Conservation (phyloP, 179 eudicot genomes). For the Camellia oleifera region DNA sequence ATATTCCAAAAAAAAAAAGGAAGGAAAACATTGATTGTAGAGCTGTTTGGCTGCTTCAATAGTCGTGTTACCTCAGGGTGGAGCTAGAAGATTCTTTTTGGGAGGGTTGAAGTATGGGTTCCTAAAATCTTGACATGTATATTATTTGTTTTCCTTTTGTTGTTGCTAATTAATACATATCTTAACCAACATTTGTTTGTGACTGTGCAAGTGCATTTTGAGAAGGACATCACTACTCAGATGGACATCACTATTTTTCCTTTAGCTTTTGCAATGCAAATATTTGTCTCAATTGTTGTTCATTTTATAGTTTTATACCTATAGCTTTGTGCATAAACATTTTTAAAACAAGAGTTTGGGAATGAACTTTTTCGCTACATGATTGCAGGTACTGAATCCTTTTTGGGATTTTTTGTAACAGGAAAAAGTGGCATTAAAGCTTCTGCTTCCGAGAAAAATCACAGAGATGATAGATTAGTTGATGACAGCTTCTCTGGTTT, state of each 20-base stretch:
- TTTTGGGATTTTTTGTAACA: slow-evolving; percentile 8
- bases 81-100: background rate
- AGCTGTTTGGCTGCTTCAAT: background rate
- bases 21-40: background rate
- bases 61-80: too few relatives aligned
- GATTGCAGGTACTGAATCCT: slow-evolving; percentile 27
- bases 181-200: too few relatives aligned
- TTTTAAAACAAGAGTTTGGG: background rate
- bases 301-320: background rate
- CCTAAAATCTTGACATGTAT: background rate
- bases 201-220: too few relatives aligned
- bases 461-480: slow-evolving; percentile 13
- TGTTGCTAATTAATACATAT: background rate
- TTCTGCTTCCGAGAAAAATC: slow-evolving; percentile 13
- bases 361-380: slow-evolving; percentile 11
- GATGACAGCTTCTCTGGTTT: slow-evolving; percentile 15
- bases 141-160: background rate
- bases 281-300: background rate
- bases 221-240: background rate
- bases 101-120: background rate
- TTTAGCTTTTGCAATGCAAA: background rate
- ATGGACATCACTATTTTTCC: background rate
- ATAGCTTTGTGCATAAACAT: background rate
- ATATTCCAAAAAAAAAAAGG: too few relatives aligned
- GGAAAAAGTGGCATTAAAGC: background rate